Base-by-base conservation (phyloP, 1,284 basidiomycete genomes). In the Tilletia caries region DNA sequence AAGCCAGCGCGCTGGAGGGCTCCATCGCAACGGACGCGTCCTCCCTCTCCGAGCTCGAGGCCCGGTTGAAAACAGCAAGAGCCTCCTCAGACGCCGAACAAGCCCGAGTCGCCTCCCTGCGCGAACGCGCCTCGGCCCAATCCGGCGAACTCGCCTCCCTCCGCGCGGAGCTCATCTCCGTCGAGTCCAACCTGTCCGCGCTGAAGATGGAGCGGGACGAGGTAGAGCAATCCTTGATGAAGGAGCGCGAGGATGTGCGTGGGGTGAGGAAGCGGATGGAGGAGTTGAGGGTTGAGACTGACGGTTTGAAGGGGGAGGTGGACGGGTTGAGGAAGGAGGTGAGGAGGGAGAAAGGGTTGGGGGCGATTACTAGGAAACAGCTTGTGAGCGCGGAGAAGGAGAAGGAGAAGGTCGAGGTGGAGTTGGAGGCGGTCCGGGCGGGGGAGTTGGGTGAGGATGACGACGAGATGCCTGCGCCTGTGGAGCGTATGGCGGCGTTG, bases 331-430 rank as follows among this genome's bases (percentile, higher is more conserved):
- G 90, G 86, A 97, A 94, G 85, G 94, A 98, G 65, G 92, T 92
- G 0, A 91, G 96, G 81, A 93, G 96, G 83, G 94, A 98, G 84
- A 96, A 94, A 84, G 96, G 95, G 15, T 86, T 96, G 69, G 87
- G 95, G 18, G 93, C 94, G 2, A 96, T 98, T 82, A 91, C 92
- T 10, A 91, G 91, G 86, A 98, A 98, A 85, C 96, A 98, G 85
- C 86, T 98, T 27, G 88, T 88, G 18, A 89, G 91, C 0, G 91
- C 92, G 65, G 95, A 98, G 84, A 86, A 87, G 0, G 91, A 93
- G 75, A 89, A 88, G 68, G 88, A 88, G 15, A 90, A 89, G 78
- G 86, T 87, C 1, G 88, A 90, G 75, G 88, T 88, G 79, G 93
- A 95, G 76, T 70, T 83, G 41, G 71, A 73, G 43, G 68, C 73